Evolutionary conservation across 805 yeast species (phyloP), one percentile per base, ranked within the genome.

Genomic region (Ogataea paraovalis): DNA sequence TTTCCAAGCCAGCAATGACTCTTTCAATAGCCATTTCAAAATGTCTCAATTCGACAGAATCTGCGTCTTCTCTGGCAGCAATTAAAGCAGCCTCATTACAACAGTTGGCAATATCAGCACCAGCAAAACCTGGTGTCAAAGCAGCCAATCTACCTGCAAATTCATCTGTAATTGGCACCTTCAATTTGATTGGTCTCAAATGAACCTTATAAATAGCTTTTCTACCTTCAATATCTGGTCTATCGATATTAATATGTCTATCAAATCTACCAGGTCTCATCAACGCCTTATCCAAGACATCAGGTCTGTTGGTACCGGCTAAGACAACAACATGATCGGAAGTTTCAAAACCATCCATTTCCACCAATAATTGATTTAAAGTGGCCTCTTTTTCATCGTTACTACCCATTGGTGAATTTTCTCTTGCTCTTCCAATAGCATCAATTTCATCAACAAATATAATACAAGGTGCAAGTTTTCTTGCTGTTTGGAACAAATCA

Each of bases 371-470:
- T 73, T 94, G 99, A 67, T 94, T 94, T 59, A 94, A 76, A 0
- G 99, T 94, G 20, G 95, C 87, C 67, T 94, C 99, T 64, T 97
- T 85, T 70, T 94, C 99, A 66, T 94, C 99, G 62, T 92, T 89
- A 22, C 95, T 88, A 46, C 96, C 90, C 67, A 83, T 82, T n/a
- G 84, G 79, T 34, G 61, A 57, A 44, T 51, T 58, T 57, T 91
- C 79, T 62, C 84, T 70, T 40, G 90, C 89, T 61, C 90, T 89
- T 60, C 99, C 99, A 62, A 94, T 95, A n/a, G 99, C 99, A 74
- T 94, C 99, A 53, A 94, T 94, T 71, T 94, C 99, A 73, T 94
- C 99, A 43, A 94, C 91, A 59, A 94, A 95, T n/a, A 94, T 82
- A 60, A 94, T 94, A 32, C 96, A 77, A 14, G 99, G 99, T 0